Base-by-base conservation (phyloP, 345 rosid genomes). In the Garcia nutans region DNA sequence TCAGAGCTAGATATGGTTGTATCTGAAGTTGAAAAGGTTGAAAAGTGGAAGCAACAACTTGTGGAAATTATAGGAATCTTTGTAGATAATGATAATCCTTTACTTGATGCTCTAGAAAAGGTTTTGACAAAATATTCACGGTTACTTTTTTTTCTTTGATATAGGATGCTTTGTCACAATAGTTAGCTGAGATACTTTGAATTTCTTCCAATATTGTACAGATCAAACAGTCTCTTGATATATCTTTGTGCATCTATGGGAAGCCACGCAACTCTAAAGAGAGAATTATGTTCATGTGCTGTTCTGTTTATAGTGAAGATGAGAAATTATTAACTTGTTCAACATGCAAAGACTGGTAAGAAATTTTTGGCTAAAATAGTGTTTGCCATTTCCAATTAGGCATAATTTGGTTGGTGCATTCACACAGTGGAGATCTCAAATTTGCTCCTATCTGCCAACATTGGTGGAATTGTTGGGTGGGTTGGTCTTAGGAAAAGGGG, bases 281-380 rank as follows among this genome's bases (percentile, higher is more conserved):
- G 66, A 79, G 59, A 68, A 33, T 54, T 41, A 54, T 78, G 54
- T 84, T 81, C 84, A 77, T 85, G 74, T 79, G 86, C 84, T 88
- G 90, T 58, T 50, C 77, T n/a, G 80, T 49, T 76, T 72, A 55
- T 78, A 62, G 73, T 52, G 80, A 76, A 74, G 86, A 82, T 77
- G 79, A 69, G 54, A 74, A 79, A 54, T 42, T 78, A 63, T 63
- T 78, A 67, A 78, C 72, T 74, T 91, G 93, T 79, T 83, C 84
- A 33, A 66, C 67, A 4, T 91, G 93, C 80, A 81, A 85, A 54
- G 89, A 88, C 86, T 50, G 91, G 97, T 91, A 88, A 87, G 86
- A 74, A 71, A 64, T 70, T 70, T 61, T 16, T 69, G 52, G 42
- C 44, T 63, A 12, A 59, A n/a, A 24, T 0, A 59, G 45, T 19